Base-by-base conservation (phyloP, 169 alveolate genomes). In the Amoebophrya sp. region DNA sequence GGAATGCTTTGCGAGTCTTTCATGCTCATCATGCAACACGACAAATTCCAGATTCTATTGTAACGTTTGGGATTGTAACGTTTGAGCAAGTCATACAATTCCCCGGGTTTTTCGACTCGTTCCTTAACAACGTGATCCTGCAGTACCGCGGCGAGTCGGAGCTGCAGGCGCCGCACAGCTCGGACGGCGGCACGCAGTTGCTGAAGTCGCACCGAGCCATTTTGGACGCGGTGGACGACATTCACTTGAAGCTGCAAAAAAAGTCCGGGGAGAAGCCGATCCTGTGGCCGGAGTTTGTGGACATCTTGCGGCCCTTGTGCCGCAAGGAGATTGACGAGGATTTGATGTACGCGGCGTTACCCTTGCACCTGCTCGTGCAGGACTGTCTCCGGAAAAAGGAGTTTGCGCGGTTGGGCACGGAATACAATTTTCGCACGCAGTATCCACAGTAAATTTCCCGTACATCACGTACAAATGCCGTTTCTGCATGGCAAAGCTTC, bases 251-350 rank as follows among this genome's bases (percentile, higher is more conserved):
- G 29, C 35, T 66, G 83, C 35, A 18, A 25, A 66, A 66, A 25
- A 66, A 66, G 32, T 0, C 32, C 35, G 32, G 83, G 32, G 83
- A 66, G 35, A 25, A 2, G 83, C 83, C 83, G 29, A 66, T 66
- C 35, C 83, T 66, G 83, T 66, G 83, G 83, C 83, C 83, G 29
- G 83, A 66, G 83, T 66, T 66, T 25, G 83, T 66, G 83, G 38
- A 66, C 39, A 66, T 66, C 10, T 25, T 66, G 83, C 29, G 35
- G 35, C 83, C 83, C 10, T 66, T 66, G 83, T 66, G 83, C 83
- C 12, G 83, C 7, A 2, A 25, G 10, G 83, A 66, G 83, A 66
- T 66, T 25, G 83, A 66, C 83, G 38, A 66, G 18, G 83, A 66
- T 25, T 25, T 66, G 35, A 2, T 66, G 83, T 66, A 66, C 35